Evolutionary conservation across 2,329 filamentous ascomycete species (phyloP), one percentile per base, ranked within the genome.

Genomic region (Trichophyton equinum): DNA sequence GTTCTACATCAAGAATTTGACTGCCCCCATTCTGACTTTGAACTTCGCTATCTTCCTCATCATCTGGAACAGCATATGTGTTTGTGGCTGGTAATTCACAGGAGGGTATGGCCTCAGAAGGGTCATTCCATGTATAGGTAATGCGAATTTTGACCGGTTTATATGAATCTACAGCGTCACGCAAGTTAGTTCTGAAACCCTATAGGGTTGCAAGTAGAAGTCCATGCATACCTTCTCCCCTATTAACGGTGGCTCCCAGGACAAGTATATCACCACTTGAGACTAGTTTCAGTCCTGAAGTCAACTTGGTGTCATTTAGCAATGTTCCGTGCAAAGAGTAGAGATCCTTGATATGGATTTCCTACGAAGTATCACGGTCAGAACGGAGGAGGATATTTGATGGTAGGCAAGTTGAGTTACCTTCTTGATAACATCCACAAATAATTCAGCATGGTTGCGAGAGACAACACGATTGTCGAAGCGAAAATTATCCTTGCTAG

Each of bases 261-360:
- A 68, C 71, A 30, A 76, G 47, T 1, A 71, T 61, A 64, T 76
- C 73, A 15, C 69, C 71, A 57, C 64, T 69, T 1, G 69, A 69
- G 27, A 83, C 63, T 1, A 70, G 62, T 57, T 27, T 75, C 73
- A 18, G 74, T 71, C 59, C 73, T 65, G 75, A 58, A 3, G 67
- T 61, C 27, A 83, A 67, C 44, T 73, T 75, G 44, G 64, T 66
- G 40, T 76, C 75, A 65, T 85, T 82, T 57, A 85, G 64, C 62
- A 71, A 78, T 18, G 83, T 86, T 33, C 84, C 84, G 68, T 86
- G 84, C 77, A 84, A 84, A 7, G 83, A 85, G 38, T 76, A 77
- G 18, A 74, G 73, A 67, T 86, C 84, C 62, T 71, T 73, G 62
- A 86, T 74, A 58, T 74, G 78, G 53, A 84, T 70, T 55, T 67